These are phyloP conservation scores for Triticum dicoccoides DNA, from an alignment of 176 grass and related monocot species.

Conservation along the genomic window DNA sequence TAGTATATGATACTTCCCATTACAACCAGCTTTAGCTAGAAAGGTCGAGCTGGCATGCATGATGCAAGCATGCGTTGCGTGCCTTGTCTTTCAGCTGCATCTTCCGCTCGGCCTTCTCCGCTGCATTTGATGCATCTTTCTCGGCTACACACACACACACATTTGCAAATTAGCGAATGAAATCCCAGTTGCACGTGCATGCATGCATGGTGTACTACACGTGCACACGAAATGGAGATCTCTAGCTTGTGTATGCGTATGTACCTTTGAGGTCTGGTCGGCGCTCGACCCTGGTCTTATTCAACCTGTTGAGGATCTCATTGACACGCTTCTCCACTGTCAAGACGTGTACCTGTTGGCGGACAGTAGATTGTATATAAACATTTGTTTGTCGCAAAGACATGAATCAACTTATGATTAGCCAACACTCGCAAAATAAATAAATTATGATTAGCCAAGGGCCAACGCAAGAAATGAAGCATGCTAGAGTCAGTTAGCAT, in stretches of 20 bases:
- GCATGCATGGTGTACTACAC: neutral
- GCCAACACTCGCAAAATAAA: neutral
- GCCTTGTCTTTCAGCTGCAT: conserved; percentile 80
- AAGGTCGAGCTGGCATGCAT: no score
- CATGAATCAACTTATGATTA: neutral
- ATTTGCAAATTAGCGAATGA: neutral
- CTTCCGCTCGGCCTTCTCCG: conserved; percentile 83
- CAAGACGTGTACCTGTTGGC: conserved; percentile 58
- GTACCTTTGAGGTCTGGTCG: conserved; percentile 80
- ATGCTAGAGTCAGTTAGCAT: neutral
- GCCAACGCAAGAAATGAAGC: neutral
- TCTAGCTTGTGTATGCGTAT: neutral
- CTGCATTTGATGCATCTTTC: conserved; percentile 75
- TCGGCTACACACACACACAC: conserved; percentile 45
- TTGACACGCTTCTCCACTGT: conserved; percentile 89
- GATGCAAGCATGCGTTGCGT: neutral
- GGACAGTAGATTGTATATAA: neutral
- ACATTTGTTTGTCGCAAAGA: neutral
- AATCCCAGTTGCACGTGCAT: neutral
- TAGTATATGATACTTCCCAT: no score
- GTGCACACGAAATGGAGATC: neutral
- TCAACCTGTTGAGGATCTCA: conserved; percentile 91
- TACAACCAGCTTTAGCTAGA: neutral
- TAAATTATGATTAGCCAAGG: neutral
- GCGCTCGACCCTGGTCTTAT: conserved; percentile 92